These are phyloP conservation scores for Sechiopsis laciniata DNA, from an alignment of 306 rosid genomes.

Conservation along the genomic window DNA sequence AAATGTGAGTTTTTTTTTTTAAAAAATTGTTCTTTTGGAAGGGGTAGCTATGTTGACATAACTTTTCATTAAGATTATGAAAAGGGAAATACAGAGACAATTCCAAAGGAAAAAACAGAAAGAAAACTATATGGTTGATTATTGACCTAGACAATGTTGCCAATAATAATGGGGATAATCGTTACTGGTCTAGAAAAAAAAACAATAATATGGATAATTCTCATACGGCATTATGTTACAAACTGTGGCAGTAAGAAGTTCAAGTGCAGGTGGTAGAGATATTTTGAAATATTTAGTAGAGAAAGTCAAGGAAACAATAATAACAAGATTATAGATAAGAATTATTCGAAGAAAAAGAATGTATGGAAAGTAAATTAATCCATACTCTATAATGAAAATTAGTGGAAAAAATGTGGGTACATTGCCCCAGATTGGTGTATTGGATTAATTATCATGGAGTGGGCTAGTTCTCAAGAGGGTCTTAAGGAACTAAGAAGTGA, in stretches of 20 bases:
- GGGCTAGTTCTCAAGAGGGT: too few species aligned
- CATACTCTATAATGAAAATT: background rate
- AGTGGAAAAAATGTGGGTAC: background rate
- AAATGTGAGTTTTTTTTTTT: background rate
- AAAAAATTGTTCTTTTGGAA: background rate
- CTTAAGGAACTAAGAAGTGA: too few species aligned
- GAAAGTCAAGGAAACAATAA: background rate
- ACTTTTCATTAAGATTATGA: too few species aligned
- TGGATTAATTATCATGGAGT: too few species aligned
- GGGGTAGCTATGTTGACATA: background rate
- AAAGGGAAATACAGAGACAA: too few species aligned
- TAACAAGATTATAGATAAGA: background rate
- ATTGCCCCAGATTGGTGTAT: background rate
- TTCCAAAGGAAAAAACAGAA: too few species aligned
- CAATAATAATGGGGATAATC: background rate
- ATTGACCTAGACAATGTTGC: background rate
- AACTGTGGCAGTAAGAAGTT: background rate
- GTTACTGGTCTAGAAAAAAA: too few species aligned
- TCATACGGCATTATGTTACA: background rate
- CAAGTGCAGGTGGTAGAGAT: background rate
- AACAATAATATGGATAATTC: too few species aligned
- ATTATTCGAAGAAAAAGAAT: background rate
- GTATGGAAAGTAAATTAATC: background rate
- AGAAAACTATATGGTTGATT: background rate
- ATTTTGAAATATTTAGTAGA: background rate